Conservation (phyloP, 73 alveolate genomes). For the Paraurostyla sp. region DNA sequence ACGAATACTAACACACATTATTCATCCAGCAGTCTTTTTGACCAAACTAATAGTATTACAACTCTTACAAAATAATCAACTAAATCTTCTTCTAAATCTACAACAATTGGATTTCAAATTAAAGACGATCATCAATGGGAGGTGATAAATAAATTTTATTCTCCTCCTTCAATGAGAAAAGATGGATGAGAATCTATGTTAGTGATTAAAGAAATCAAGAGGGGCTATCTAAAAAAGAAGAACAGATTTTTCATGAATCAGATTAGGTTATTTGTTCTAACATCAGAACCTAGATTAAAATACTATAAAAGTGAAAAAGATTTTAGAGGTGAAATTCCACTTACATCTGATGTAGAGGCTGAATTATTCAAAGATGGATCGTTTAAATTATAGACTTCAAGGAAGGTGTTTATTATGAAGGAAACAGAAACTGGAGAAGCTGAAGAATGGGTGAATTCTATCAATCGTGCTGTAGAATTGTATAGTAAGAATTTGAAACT, state of each 20-base stretch:
- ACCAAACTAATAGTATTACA: too few species aligned
- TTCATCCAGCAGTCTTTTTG: too few species aligned
- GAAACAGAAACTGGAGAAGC: constrained; percentile 49
- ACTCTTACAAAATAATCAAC: too few species aligned
- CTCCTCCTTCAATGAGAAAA: not conserved
- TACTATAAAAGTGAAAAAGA: constrained; percentile 63
- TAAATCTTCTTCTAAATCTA: too few species aligned
- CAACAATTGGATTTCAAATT: too few species aligned
- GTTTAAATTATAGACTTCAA: constrained; percentile 28
- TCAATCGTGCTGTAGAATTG: constrained; percentile 10
- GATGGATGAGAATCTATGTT: not conserved
- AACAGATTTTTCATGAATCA: constrained; percentile 67
- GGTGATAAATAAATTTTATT: not conserved
- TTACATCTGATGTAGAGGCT: constrained; percentile 43
- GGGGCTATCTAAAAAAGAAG: constrained; percentile 65
- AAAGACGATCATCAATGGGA: too few species aligned
- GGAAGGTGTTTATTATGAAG: constrained; percentile 38
- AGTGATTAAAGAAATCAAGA: constrained; percentile 30
- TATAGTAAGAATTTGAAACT: not conserved
- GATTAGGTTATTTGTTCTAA: constrained; percentile 65
- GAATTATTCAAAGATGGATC: not conserved
- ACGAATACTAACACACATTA: not conserved
- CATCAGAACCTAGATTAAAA: constrained; percentile 69
- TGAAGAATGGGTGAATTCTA: constrained; percentile 52
- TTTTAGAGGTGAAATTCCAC: constrained; percentile 69